Evolutionary conservation across 768 basidiomycete genomes (phyloP), one percentile per base, ranked within the genome.

Genomic region (Serendipita sp.): DNA sequence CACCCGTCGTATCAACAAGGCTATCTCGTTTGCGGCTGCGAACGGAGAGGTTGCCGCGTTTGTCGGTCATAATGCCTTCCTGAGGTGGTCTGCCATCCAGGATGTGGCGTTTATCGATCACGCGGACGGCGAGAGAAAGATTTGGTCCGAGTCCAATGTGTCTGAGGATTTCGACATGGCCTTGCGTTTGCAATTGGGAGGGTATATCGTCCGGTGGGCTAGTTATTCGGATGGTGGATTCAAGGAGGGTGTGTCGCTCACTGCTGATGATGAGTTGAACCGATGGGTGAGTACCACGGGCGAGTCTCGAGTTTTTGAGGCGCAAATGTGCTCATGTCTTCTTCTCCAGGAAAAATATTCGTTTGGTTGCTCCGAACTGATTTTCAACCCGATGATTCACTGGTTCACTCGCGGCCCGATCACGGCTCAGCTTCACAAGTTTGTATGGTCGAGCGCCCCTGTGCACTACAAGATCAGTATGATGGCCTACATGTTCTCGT

Each of bases 221-320:
- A 88, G 87, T 0, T 94, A 94, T 71, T 85, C 83, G 1, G 79
- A 86, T 22, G 83, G 89, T 53, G 86, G 82, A 1, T 94, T 93
- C 77, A 88, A 91, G 74, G 92, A 95, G 69, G 92, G 92, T 65
- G 91, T 95, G 20, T 88, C 86, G 0, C 75, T 95, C 16, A 93
- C 92, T 0, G 84, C 83, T 62, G 90, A 92, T 60, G 92, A 95
- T 68, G 92, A 95, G 71, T 75, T 95, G 7, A 93, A 93, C 68
- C 73, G 92, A 1, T 95, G 92, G 92, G 89, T 93, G 65, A 94
- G 93, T 70, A 89, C 88, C 65, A 0, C 88, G 87, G 72, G 86
- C 85, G 80, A 56, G 20, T 56, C 3, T 50, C 45, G 41, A 53
- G 48, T 16, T 48, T 24, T 50, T 34, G n/a, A 30, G 7, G 13